Conservation (phyloP, 2,329 filamentous ascomycete genomes). For the Fusarium tanahbumbuense region DNA sequence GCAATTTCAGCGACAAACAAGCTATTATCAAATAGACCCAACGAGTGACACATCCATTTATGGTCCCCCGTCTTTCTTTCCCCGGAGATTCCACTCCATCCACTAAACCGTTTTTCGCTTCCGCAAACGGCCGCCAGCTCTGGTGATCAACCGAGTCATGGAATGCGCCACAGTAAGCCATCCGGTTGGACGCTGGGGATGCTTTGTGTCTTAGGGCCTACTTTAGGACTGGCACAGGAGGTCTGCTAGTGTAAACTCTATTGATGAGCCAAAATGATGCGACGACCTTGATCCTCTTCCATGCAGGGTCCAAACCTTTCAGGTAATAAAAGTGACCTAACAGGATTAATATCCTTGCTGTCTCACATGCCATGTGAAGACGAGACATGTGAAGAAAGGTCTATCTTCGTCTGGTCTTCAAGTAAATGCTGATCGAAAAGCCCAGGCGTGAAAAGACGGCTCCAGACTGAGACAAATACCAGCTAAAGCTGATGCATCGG, state of each 20-base stretch:
- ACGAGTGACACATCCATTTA: background rate
- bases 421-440: background rate
- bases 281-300: background rate
- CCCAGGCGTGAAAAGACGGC: too few species aligned
- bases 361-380: background rate
- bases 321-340: background rate
- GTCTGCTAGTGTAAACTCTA: slow-evolving; percentile 9
- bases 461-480: slow-evolving; percentile 1
- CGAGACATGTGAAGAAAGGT: background rate
- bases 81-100: background rate
- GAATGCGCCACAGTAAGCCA: background rate
- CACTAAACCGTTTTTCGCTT: background rate
- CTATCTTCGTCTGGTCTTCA: background rate
- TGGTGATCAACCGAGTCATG: background rate
- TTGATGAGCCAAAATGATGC: background rate
- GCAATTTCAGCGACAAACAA: background rate
- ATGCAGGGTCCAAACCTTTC: background rate
- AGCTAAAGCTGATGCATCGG: background rate
- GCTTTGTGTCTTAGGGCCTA: background rate
- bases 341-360: background rate
- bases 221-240: background rate
- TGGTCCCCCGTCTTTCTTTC: background rate
- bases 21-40: background rate
- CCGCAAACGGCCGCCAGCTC: background rate
- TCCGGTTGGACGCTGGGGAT: background rate